phyloP scores from a whole-genome alignment of 257 asterid genomes.

The Hygrophila difformis region DNA sequence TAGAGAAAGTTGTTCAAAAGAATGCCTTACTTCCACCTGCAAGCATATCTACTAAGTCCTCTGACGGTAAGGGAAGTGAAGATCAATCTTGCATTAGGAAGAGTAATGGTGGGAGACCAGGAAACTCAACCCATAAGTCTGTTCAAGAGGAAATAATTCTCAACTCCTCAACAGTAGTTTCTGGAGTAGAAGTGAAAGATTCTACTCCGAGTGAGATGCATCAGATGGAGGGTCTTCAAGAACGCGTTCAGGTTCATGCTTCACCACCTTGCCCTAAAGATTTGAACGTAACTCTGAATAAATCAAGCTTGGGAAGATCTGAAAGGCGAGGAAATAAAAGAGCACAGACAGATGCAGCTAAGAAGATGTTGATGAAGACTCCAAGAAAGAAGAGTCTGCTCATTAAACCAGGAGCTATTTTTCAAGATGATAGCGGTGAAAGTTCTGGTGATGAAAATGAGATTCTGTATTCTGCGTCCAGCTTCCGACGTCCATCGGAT shows the following conservation, averaged over 20 bases:
- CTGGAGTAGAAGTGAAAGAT: slow-evolving; percentile 23
- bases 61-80: slow-evolving; percentile 17
- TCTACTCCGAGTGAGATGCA: slow-evolving; percentile 16
- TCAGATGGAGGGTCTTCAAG: slow-evolving; percentile 16
- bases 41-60: slow-evolving; percentile 21
- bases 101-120: slow-evolving; percentile 9
- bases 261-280: slow-evolving; percentile 18
- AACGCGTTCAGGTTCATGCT: slow-evolving; percentile 20
- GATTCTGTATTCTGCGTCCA: slow-evolving; percentile 28
- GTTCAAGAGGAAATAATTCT: slow-evolving; percentile 13
- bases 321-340: slow-evolving; percentile 19
- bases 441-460: slow-evolving; percentile 49
- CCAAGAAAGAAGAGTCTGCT: slow-evolving; percentile 31
- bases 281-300: slow-evolving; percentile 23
- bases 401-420: slow-evolving; percentile 29
- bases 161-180: slow-evolving; percentile 17
- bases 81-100: slow-evolving; percentile 15
- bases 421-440: slow-evolving; percentile 40
- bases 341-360: slow-evolving; percentile 17
- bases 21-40: slow-evolving; percentile 24
- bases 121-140: slow-evolving; percentile 18
- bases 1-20: slow-evolving; percentile 14
- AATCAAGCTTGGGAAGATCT: slow-evolving; percentile 28
- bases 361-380: slow-evolving; percentile 21
- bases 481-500: slow-evolving; percentile 39